Conservation (phyloP, 2,329 filamentous ascomycete genomes). For the Hirsutella rhossiliensis region DNA sequence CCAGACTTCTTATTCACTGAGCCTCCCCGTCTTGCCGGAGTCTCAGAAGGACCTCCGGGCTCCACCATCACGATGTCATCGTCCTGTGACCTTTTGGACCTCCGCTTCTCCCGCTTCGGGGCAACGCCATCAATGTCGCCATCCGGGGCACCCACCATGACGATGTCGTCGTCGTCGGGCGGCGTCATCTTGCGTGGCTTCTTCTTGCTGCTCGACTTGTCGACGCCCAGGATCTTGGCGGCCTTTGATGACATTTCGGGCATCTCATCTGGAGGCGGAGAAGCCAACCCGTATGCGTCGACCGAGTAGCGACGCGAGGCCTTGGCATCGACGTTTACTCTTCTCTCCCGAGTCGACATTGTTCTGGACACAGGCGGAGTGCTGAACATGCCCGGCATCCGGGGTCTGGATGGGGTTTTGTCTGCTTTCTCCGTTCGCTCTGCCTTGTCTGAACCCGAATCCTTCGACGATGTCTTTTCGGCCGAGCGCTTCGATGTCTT, state of each 20-base stretch:
- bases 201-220: conserved; percentile 26
- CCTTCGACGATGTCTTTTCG: conserved; percentile 52
- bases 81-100: conserved; percentile 20
- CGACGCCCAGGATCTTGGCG: conserved; percentile 60
- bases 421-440: conserved; percentile 32
- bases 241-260: conserved; percentile 61
- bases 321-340: conserved; percentile 40
- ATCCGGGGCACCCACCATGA: conserved; percentile 31
- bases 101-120: conserved; percentile 20
- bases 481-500: conserved; percentile 39
- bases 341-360: conserved; percentile 55
- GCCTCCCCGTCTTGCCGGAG: conserved; percentile 19
- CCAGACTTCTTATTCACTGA: conserved; percentile 39
- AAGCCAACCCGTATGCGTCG: conserved; percentile 53
- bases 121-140: conserved; percentile 15
- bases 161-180: conserved; percentile 36
- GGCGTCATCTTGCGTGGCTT: conserved; percentile 30
- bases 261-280: conserved; percentile 60
- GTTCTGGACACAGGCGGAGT: conserved; percentile 56
- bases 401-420: conserved; percentile 40
- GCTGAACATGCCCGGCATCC: conserved; percentile 52
- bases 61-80: conserved; percentile 29
- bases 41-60: conserved; percentile 17
- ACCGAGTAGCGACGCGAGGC: conserved; percentile 60
- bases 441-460: conserved; percentile 62